Conservation (phyloP, 331 rosid genomes). For the Phaseolus coccineus region DNA sequence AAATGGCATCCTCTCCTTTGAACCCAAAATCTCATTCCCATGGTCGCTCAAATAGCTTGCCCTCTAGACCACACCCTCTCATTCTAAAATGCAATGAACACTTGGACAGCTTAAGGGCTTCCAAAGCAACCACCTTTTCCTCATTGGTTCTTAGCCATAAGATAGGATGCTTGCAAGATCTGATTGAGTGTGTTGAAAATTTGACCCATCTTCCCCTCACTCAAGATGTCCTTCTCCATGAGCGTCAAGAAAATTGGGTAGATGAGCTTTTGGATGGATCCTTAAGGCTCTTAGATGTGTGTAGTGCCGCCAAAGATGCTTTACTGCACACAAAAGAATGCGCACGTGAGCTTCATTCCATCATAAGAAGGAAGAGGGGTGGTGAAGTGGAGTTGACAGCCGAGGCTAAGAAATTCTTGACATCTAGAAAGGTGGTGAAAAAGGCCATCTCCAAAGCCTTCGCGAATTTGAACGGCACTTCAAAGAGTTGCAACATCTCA, state of each 20-base stretch:
- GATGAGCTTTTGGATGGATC: slow-evolving; percentile 70
- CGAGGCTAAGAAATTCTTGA: slow-evolving; percentile 38
- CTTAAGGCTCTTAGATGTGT: slow-evolving; percentile 53
- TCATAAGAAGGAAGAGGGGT: slow-evolving; percentile 41
- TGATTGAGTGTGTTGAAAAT: slow-evolving; percentile 65
- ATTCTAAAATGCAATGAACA: slow-evolving; percentile 61
- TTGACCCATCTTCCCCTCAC: slow-evolving; percentile 62
- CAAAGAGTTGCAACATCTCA: slow-evolving; percentile 26
- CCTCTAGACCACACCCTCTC: slow-evolving; percentile 71
- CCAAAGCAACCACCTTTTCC: slow-evolving; percentile 42
- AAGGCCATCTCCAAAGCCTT: slow-evolving; percentile 39
- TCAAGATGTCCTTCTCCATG: slow-evolving; percentile 60
- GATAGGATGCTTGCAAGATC: slow-evolving; percentile 52
- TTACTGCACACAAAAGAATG: slow-evolving; percentile 42
- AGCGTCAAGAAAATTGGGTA: slow-evolving; percentile 43
- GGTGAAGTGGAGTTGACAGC: slow-evolving; percentile 21
- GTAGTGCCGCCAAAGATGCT: slow-evolving; percentile 39
- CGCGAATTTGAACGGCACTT: slow-evolving; percentile 7
- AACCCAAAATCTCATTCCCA: slow-evolving; percentile 45
- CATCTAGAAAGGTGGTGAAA: slow-evolving; percentile 40
- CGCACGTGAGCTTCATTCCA: slow-evolving; percentile 37
- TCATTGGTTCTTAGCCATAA: slow-evolving; percentile 55
- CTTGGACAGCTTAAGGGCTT: slow-evolving; percentile 50
- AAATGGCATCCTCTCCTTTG: slow-evolving; percentile 49
- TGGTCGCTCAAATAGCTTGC: slow-evolving; percentile 72